phyloP scores from a whole-genome alignment of 2,329 filamentous ascomycete species.

The Tolypocladium paradoxum region DNA sequence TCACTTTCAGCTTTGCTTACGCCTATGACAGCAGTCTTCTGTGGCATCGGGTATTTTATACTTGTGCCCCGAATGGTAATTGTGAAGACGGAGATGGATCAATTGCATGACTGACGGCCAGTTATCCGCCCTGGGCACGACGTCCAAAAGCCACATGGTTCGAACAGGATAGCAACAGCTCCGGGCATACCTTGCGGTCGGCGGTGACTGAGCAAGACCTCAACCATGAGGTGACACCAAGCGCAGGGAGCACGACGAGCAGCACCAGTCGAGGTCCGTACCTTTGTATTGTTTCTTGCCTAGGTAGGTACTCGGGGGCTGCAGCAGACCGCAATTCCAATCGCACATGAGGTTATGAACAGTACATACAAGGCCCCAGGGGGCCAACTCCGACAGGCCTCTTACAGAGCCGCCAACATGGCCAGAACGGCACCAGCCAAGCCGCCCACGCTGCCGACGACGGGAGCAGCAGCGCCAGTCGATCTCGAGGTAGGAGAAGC shows the following conservation, averaged over 20 bases:
- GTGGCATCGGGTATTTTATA: no score
- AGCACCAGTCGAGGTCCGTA: neutral
- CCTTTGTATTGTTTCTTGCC: neutral
- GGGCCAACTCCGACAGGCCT: neutral
- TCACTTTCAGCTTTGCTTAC: no score
- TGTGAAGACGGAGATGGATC: no score
- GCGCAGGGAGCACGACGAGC: neutral
- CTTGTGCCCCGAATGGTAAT: no score
- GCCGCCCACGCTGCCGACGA: conserved; percentile 5
- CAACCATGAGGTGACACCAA: neutral
- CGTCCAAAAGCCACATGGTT: no score
- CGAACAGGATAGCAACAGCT: no score
- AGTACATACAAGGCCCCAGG: neutral
- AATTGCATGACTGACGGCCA: no score
- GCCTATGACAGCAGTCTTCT: no score
- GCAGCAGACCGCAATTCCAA: neutral
- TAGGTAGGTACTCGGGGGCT: no score
- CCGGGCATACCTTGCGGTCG: no score
- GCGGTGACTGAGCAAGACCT: no score
- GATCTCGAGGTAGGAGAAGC: neutral
- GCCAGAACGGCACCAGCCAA: conserved; percentile 16
- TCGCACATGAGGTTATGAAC: neutral
- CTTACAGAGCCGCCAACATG: conserved; percentile 17
- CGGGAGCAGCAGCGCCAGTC: conserved; percentile 2
- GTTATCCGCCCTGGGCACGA: no score